Conservation (phyloP, 192 early-diverging fungal species). For the Chytriomyces hyalinus region DNA sequence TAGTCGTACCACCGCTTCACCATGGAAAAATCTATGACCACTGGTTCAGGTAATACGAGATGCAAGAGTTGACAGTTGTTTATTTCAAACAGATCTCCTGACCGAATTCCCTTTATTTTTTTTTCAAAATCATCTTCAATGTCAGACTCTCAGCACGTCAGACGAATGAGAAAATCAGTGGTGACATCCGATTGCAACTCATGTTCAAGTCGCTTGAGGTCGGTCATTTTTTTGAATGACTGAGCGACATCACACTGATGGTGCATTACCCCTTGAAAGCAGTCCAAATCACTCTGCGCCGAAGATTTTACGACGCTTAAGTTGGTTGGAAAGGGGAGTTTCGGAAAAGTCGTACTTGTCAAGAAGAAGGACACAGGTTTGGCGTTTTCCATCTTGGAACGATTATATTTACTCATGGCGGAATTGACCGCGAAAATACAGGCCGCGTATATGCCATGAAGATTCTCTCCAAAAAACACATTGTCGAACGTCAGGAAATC, state of each 20-base stretch:
- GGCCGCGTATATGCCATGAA: conserved; percentile 98
- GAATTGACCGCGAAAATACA: background rate
- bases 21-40: conserved; percentile 42
- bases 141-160: conserved; percentile 12
- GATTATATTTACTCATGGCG: background rate
- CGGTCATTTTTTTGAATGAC: background rate
- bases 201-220: conserved; percentile 27
- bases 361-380: conserved; percentile 27
- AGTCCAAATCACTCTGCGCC: background rate
- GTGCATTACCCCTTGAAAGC: background rate
- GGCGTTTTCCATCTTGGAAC: background rate
- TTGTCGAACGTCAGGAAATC: conserved; percentile 91
- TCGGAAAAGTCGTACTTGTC: conserved; percentile 79
- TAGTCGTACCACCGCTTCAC: conserved; percentile 33
- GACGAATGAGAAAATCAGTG: conserved; percentile 15
- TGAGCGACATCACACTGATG: background rate
- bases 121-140: background rate
- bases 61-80: background rate
- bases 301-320: conserved; percentile 94
- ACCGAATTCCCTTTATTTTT: background rate
- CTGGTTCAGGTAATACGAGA: conserved; percentile 32
- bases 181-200: conserved; percentile 27
- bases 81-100: background rate
- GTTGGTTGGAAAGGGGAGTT: conserved; percentile 96
- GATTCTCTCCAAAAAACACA: conserved; percentile 90